A percentile compares a stretch with the other conserved stretches of the same genome.
Evolutionary conservation across 805 yeast genomes (phyloP).

Genomic region (Spathaspora sp.): DNA sequence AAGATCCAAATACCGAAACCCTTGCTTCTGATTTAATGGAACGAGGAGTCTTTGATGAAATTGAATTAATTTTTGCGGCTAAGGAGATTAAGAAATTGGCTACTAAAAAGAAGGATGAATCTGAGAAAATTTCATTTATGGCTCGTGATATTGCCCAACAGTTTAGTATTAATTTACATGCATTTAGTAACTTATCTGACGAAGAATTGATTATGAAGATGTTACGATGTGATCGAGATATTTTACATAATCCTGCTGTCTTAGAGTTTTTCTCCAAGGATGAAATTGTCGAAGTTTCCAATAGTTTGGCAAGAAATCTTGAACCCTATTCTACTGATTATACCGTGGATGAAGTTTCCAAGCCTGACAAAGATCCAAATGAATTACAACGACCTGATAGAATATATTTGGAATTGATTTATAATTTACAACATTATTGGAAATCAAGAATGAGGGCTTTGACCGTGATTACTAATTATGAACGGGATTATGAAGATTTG

Average conservation of each 20-base stretch:
- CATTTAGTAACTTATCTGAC: constrained; percentile 50
- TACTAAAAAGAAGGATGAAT: constrained; percentile 38
- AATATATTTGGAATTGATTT: constrained; percentile 63
- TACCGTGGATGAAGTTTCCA: constrained; percentile 18
- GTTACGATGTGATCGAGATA: constrained; percentile 55
- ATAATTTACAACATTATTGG: constrained; percentile 70
- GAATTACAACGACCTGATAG: constrained; percentile 69
- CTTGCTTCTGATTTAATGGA: constrained; percentile 49
- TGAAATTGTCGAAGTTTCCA: constrained; percentile 58
- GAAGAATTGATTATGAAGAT: constrained; percentile 53
- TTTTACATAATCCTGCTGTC: constrained; percentile 52
- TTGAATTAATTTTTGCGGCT: constrained; percentile 59
- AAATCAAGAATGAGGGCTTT: constrained; percentile 65
- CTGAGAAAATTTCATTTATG: constrained; percentile 51
- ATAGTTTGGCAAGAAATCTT: constrained; percentile 50
- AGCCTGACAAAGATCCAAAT: constrained; percentile 51
- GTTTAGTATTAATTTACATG: constrained; percentile 73
- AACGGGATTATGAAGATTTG: constrained; percentile 64
- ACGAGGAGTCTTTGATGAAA: constrained; percentile 62
- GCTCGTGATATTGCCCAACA: constrained; percentile 75
- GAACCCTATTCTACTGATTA: constrained; percentile 63
- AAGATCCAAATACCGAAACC: constrained; percentile 35
- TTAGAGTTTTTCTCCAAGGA: constrained; percentile 69
- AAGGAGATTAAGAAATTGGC: constrained; percentile 47
- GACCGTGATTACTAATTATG: constrained; percentile 50